Conservation (phyloP, 1,284 basidiomycete species). For the Ceratobasidium theobromae region DNA sequence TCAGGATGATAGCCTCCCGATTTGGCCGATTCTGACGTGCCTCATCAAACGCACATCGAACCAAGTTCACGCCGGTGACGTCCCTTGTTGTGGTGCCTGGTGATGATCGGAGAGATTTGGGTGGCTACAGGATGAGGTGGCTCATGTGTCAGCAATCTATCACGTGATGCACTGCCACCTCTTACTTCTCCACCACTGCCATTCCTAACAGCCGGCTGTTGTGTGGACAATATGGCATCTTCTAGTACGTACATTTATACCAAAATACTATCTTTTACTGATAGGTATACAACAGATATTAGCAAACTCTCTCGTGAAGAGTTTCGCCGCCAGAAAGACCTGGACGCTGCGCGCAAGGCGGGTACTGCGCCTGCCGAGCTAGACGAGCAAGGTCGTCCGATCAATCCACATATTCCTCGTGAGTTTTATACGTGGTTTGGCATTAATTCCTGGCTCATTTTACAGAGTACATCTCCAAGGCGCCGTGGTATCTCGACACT, state of each 20-base stretch:
- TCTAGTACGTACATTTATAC: constrained; percentile 4
- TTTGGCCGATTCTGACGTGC: neutral
- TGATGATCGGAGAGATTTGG: neutral
- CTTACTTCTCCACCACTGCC: neutral
- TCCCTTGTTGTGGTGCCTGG: neutral
- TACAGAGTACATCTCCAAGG: constrained; percentile 88
- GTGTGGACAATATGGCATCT: constrained; percentile 1
- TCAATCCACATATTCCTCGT: constrained; percentile 99
- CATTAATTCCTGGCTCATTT: constrained; percentile 2
- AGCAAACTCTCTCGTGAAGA: constrained; percentile 93
- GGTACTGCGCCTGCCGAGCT: constrained; percentile 94
- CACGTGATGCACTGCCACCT: constrained; percentile 22
- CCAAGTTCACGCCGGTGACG: too few species aligned
- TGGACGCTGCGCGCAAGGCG: constrained; percentile 94
- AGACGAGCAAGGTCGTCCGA: constrained; percentile 90
- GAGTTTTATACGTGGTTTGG: constrained; percentile 42
- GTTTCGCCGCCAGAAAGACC: constrained; percentile 90
- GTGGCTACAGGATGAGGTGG: neutral
- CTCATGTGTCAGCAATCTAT: neutral
- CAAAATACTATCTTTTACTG: neutral
- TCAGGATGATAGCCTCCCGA: too few species aligned
- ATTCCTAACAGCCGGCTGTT: neutral
- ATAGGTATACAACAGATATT: constrained; percentile 44
- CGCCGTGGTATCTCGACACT: constrained; percentile 97
- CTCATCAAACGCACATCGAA: neutral